Conservation (phyloP, 257 asterid genomes). For the Nicotiana tomentosiformis region DNA sequence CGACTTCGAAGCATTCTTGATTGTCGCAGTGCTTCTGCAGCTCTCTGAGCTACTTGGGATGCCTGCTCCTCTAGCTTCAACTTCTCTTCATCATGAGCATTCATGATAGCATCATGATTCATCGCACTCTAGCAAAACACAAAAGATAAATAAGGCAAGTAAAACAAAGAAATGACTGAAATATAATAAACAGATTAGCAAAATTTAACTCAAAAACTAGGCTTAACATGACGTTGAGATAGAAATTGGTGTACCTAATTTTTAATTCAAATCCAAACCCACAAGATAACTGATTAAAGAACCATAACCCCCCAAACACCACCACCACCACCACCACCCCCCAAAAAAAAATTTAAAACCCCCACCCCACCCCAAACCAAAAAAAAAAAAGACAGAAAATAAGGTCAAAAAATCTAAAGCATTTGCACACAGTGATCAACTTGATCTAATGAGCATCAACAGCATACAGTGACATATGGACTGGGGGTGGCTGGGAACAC, state of each 20-base stretch:
- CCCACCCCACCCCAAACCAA: not conserved
- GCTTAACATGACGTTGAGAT: not conserved
- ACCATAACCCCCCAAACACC: no score
- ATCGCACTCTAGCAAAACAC: conserved; percentile 65
- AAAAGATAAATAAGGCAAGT: not conserved
- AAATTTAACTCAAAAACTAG: not conserved
- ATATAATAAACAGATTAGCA: not conserved
- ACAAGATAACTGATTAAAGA: no score
- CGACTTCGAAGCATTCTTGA: conserved; percentile 82
- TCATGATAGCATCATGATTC: conserved; percentile 90
- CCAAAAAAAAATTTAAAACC: not conserved
- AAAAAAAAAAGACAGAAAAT: not conserved
- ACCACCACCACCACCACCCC: not conserved
- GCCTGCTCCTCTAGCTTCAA: conserved; percentile 74
- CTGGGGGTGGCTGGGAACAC: not conserved
- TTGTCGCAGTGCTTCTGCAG: conserved; percentile 90
- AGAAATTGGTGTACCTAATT: not conserved
- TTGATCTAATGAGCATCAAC: not conserved
- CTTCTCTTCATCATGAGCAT: conserved; percentile 84
- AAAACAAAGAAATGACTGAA: not conserved
- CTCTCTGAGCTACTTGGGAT: conserved; percentile 85
- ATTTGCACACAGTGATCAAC: not conserved
- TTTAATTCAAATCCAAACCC: not conserved
- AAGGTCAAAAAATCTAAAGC: not conserved
- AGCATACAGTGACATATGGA: not conserved